phyloP scores from a whole-genome alignment of 2,329 filamentous ascomycete genomes.

The Plenodomus biglobosus region DNA sequence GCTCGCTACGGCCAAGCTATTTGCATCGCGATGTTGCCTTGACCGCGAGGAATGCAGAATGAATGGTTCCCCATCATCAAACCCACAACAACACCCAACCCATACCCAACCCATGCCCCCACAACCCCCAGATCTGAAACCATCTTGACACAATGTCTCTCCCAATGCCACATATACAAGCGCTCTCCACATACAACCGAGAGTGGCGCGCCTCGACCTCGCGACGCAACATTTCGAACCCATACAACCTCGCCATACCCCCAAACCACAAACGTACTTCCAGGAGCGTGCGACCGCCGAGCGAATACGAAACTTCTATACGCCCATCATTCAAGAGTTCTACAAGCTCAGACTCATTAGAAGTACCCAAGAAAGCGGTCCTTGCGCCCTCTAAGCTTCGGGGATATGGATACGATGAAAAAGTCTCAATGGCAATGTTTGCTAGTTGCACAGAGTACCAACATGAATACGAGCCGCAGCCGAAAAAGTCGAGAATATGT shows the following conservation, averaged over 20 bases:
- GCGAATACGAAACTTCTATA: conserved; percentile 1
- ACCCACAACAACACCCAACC: neutral
- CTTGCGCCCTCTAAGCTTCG: neutral
- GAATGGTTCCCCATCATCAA: neutral
- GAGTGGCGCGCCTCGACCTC: neutral
- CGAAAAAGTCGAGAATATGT: neutral
- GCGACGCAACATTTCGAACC: conserved; percentile 14
- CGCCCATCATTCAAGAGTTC: neutral
- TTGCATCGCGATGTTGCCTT: neutral
- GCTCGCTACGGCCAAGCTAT: neutral
- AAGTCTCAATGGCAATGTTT: neutral
- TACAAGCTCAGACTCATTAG: neutral
- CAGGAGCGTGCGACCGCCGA: conserved; percentile 2
- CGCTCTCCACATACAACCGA: conserved; percentile 1
- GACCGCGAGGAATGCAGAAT: neutral
- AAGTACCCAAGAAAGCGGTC: neutral
- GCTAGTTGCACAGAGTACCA: neutral
- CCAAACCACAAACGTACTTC: conserved; percentile 1
- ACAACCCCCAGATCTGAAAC: neutral
- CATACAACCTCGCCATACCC: conserved; percentile 18
- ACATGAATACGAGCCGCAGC: neutral
- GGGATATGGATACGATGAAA: neutral
- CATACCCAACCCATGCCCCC: neutral
- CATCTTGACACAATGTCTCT: conserved; percentile 1
- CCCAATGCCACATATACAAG: conserved; percentile 3